A percentile compares a stretch with the other conserved stretches of the same genome.
These are phyloP conservation scores for Glomus cerebriforme DNA, from an alignment of 192 early-diverging fungal species.

Conservation along the genomic window DNA sequence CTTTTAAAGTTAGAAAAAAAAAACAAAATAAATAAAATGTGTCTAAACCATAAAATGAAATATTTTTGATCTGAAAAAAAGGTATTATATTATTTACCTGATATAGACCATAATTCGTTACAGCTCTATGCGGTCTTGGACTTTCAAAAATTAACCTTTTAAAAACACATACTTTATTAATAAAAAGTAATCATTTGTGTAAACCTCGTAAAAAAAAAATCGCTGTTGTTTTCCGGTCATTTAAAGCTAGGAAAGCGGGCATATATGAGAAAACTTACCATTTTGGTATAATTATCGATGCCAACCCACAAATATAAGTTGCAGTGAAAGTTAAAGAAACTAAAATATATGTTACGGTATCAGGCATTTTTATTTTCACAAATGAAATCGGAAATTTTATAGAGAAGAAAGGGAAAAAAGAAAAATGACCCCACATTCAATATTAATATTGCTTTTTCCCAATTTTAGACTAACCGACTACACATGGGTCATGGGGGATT, in stretches of 20 bases:
- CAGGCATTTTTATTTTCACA: constrained; percentile 9
- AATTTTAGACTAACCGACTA: too few species aligned
- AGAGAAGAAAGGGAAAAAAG: too few species aligned
- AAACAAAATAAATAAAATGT: not conserved
- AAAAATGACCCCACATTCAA: too few species aligned
- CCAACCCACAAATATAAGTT: not conserved
- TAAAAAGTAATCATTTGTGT: not conserved
- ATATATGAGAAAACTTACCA: constrained; percentile 12
- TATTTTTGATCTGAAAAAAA: not conserved
- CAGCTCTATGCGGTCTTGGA: constrained; percentile 8
- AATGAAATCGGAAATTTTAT: too few species aligned
- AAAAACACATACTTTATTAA: not conserved
- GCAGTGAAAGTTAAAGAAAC: not conserved
- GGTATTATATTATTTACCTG: not conserved
- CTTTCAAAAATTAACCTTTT: constrained; percentile 28
- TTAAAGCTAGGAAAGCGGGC: too few species aligned
- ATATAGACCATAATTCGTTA: constrained; percentile 30
- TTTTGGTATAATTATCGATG: constrained; percentile 5
- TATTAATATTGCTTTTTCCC: too few species aligned
- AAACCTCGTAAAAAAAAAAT: not conserved
- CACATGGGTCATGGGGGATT: too few species aligned
- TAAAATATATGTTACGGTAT: not conserved
- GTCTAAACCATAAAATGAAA: not conserved
- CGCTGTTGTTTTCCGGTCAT: too few species aligned
- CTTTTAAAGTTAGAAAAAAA: not conserved